Conservation (phyloP, 2,329 filamentous ascomycete species). For the Fusarium phyllophilum region DNA sequence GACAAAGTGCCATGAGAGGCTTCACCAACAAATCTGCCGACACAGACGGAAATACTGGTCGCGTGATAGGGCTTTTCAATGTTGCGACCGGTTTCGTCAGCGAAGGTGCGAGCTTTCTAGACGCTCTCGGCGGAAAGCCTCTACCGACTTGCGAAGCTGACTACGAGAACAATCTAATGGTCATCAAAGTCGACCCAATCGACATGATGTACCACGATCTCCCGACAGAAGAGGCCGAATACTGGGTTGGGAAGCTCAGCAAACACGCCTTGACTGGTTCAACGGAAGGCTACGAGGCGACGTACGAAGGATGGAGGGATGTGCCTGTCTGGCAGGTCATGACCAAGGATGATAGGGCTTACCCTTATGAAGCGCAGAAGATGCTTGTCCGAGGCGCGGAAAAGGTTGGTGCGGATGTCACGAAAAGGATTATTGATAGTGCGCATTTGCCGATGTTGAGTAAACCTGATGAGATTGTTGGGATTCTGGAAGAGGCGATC, state of each 20-base stretch:
- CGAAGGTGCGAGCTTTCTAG: conserved; percentile 53
- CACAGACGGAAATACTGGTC: conserved; percentile 37
- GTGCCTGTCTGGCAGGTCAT: conserved; percentile 59
- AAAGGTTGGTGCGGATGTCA: conserved; percentile 50
- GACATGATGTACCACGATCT: conserved; percentile 63
- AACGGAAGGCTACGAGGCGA: conserved; percentile 55
- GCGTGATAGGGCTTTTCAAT: conserved; percentile 56
- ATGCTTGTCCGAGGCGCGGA: conserved; percentile 52
- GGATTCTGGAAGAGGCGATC: conserved; percentile 47
- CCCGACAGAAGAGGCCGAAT: conserved; percentile 53
- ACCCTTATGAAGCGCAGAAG: conserved; percentile 54
- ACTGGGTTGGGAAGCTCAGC: conserved; percentile 54
- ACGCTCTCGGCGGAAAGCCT: conserved; percentile 52
- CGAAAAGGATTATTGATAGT: conserved; percentile 53
- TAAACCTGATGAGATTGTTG: conserved; percentile 52
- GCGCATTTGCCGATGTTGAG: conserved; percentile 63
- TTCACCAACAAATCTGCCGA: conserved; percentile 43
- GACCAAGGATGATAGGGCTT: conserved; percentile 53
- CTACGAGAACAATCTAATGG: conserved; percentile 53
- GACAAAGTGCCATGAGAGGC: conserved; percentile 57
- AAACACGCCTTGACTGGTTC: conserved; percentile 56
- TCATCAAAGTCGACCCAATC: conserved; percentile 50
- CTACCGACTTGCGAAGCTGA: conserved; percentile 56
- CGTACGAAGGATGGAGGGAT: conserved; percentile 59
- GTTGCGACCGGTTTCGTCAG: conserved; percentile 57